Evolutionary conservation across 345 rosid species (phyloP), one percentile per base, ranked within the genome.

Genomic region (Brassica juncea): DNA sequence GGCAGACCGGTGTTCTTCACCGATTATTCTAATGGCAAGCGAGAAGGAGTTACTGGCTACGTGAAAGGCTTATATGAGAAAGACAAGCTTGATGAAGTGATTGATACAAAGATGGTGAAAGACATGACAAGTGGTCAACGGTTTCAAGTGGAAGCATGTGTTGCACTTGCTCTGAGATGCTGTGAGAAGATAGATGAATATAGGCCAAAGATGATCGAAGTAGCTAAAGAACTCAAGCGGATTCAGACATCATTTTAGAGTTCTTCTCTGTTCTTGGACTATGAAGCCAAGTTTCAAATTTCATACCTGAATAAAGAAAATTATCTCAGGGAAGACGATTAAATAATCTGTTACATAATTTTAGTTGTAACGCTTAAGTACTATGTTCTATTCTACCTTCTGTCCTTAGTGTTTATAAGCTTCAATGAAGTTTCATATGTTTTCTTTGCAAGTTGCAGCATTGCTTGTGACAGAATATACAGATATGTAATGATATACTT

Each of bases 191-290:
- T 54, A 14, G 71, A 65, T 37, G 71, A 64, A 77, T 65, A 72
- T 28, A 72, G 73, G 25, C 77, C 82, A 14, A 72, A 78, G 54
- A 78, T 78, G 82, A 72, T 72, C 14, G 68, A 72, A 31, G 77
- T 78, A 31, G 82, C 82, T 14, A 78, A 72, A 21, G 77, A 72
- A 31, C 82, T 78, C 23, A 78, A 78, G 21, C 68, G 15, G 58
- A 55, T 66, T 23, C 30, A 52, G 39, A 15, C 78, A 35, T 67
- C 66, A 27, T 42, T 42, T 42, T 42, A 42, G 52, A 42, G 52
- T 2, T 42, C 14, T 1, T 42, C 52, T 42, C 52, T 42, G 52
- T 42, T 42, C 52, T 42, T 42, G 52, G 52, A 42, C 52, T 42
- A 42, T 42, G 52, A 11, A 42, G n/a, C n/a, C 52, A 42, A 42